Percentiles rank a stretch among this genome's conserved stretches.
Conservation (phyloP, 73 alveolate genomes). For the Durusdinium trenchii region DNA sequence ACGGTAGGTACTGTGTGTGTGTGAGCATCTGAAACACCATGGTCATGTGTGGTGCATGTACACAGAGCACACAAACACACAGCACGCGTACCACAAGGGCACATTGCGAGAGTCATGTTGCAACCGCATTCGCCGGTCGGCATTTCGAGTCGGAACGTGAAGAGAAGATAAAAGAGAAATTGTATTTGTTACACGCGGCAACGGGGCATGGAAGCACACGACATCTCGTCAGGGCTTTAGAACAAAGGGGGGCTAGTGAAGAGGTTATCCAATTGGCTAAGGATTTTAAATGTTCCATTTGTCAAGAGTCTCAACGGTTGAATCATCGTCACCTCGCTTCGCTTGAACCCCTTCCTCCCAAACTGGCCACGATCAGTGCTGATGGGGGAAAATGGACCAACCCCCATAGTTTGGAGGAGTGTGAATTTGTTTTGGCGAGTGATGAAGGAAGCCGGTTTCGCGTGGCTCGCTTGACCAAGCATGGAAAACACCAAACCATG, state of each 20-base stretch:
- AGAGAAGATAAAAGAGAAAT: background rate
- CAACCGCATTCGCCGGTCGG: background rate
- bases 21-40: background rate
- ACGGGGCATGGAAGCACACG: background rate
- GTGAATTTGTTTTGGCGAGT: background rate
- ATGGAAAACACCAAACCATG: background rate
- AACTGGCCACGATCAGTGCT: background rate
- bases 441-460: constrained; percentile 17
- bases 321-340: background rate
- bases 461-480: background rate
- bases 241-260: background rate
- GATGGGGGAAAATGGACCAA: background rate
- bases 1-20: background rate
- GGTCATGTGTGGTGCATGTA: background rate
- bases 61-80: background rate
- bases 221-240: background rate
- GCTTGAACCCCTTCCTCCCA: background rate
- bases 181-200: background rate
- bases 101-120: too few species aligned
- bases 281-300: background rate
- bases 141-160: background rate
- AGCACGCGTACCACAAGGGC: background rate
- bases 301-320: background rate
- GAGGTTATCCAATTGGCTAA: background rate
- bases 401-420: background rate